phyloP scores from a whole-genome alignment of 176 grass and related monocot species.

The Ampelocalamus luodianensis region DNA sequence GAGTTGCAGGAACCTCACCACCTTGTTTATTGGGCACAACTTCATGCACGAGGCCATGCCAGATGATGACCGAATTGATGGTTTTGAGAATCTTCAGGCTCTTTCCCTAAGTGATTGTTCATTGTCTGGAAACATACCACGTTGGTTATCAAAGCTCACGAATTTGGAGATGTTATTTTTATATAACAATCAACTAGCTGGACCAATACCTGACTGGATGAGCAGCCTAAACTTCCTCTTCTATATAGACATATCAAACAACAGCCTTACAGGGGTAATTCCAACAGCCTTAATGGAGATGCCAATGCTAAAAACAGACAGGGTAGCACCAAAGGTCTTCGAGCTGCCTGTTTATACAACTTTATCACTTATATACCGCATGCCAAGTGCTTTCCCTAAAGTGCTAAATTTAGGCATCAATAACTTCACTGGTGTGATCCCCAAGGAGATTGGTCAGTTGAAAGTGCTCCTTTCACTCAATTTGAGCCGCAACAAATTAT shows the following conservation, averaged over 20 bases:
- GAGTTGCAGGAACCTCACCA: constrained; percentile 38
- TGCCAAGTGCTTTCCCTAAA: constrained; percentile 35
- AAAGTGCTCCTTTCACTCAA: constrained; percentile 44
- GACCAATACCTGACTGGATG: constrained; percentile 50
- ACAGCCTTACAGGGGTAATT: constrained; percentile 50
- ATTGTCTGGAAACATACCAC: constrained; percentile 48
- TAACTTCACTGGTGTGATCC: constrained; percentile 42
- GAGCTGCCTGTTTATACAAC: constrained; percentile 39
- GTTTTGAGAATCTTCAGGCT: constrained; percentile 55
- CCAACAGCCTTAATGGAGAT: constrained; percentile 38
- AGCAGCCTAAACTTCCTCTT: constrained; percentile 44
- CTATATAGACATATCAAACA: constrained; percentile 49
- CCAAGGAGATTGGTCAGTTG: constrained; percentile 47
- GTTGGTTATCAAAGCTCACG: constrained; percentile 43
- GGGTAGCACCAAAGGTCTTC: constrained; percentile 32
- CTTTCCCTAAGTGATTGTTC: constrained; percentile 25
- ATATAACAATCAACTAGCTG: constrained; percentile 33
- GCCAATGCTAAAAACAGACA: constrained; percentile 36
- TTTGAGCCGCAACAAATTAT: constrained; percentile 47
- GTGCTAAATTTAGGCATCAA: constrained; percentile 30
- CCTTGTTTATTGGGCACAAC: constrained; percentile 33
- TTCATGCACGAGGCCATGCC: constrained; percentile 44
- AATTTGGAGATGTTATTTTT: constrained; percentile 48
- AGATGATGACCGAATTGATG: not conserved
- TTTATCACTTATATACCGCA: constrained; percentile 29